A percentile compares a stretch with the other conserved stretches of the same genome.
Evolutionary conservation across 2,329 filamentous ascomycete genomes (phyloP).

Genomic region (Fusarium secorum): DNA sequence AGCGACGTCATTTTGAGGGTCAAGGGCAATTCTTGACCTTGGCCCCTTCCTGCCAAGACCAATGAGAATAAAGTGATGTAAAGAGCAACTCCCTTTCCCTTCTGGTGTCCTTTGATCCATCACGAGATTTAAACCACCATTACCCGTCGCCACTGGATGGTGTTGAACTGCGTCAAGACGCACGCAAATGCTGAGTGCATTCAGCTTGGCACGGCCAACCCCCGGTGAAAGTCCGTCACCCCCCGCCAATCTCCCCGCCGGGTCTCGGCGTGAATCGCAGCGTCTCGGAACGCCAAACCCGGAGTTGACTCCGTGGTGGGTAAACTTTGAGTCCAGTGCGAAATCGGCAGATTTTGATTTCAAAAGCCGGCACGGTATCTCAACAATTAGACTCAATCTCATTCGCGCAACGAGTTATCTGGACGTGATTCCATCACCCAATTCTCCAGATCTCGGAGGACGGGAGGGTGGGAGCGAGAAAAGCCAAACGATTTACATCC

Average conservation of each 20-base stretch:
- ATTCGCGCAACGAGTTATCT: constrained; percentile 34
- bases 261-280: constrained; percentile 30
- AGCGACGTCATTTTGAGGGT: constrained; percentile 39
- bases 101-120: constrained; percentile 16
- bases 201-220: constrained; percentile 25
- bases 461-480: constrained; percentile 16
- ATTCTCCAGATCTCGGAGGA: constrained; percentile 26
- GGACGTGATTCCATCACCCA: constrained; percentile 39
- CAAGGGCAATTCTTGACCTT: constrained; percentile 11
- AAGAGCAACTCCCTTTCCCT: constrained; percentile 7
- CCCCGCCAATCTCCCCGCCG: constrained; percentile 23
- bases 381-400: constrained; percentile 24
- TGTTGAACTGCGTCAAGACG: constrained; percentile 23
- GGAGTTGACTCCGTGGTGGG: constrained; percentile 14
- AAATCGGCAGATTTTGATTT: constrained; percentile 31
- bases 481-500: constrained; percentile 17
- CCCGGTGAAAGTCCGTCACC: constrained; percentile 26
- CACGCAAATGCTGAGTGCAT: background rate
- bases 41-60: constrained; percentile 26
- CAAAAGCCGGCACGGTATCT: constrained; percentile 21
- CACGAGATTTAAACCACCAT: constrained; percentile 24
- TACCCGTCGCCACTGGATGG: constrained; percentile 33
- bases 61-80: constrained; percentile 30
- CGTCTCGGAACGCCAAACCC: constrained; percentile 14
- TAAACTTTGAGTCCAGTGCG: constrained; percentile 25